Base-by-base conservation (phyloP, 2,329 filamentous ascomycete genomes). In the Cryoendolithus antarcticus region DNA sequence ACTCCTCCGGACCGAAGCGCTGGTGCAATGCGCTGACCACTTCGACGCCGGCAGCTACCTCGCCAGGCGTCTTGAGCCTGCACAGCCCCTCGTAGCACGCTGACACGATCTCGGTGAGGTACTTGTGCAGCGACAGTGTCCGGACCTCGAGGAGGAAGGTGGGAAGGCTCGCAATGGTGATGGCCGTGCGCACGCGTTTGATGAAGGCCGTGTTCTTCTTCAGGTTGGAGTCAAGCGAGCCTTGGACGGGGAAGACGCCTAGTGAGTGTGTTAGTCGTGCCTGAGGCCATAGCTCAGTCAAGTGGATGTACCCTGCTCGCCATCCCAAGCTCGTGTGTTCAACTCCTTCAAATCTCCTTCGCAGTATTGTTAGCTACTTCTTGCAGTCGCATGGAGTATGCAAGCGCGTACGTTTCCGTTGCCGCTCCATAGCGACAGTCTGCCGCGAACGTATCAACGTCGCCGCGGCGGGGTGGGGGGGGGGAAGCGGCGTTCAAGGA, bases 171-270 rank as follows among this genome's bases (percentile, higher is more conserved):
- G 86, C 71, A 35, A 84, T 67, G 47, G 82, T 88, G 47, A 96
- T 80, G 44, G 86, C 84, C 42, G 89, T 95, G 52, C 89, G 84
- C 40, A 96, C 72, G 55, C 89, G 85, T 65, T 94, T 95, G 59
- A 96, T 96, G 62, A 95, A 95, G 49, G 88, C 86, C 3, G 89
- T 96, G 55, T 96, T 96, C 70, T 95, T 96, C 67, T 94, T 95
- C 62, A 96, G 72, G 37, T 88, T 91, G 38, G 89, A 94, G 62
- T 96, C 89, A 56, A 96, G 80, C 24, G 83, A 82, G 56, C 75
- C 74, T 61, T 76, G 79, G 51, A 91, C 78, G 39, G 75, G 64
- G 56, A 93, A 86, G 46, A 93, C 66, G 67, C 84, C 86, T 93
- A 19, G 49, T 29, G 34, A 37, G 27, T 9, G 27, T 9, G 8